Base-by-base conservation (phyloP, 2,329 filamentous ascomycete species). In the Colletotrichum sidae region DNA sequence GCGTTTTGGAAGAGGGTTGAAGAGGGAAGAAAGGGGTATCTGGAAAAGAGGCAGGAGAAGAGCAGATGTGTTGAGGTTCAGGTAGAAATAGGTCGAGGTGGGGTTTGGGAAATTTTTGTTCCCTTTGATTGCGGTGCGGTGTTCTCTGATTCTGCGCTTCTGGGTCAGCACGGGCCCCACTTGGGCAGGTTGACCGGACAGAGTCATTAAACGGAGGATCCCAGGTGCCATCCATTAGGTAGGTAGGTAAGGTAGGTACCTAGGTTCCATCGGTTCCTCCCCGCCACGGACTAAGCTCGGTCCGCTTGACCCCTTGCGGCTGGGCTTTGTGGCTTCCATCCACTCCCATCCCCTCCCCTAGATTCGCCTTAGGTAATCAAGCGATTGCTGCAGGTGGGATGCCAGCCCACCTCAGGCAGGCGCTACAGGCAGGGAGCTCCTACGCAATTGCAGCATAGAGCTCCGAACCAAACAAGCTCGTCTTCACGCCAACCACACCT, bases 41-140 rank as follows among this genome's bases (percentile, higher is more conserved):
- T 67, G 67, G 70, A 68, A 69, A 70, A 70, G 70, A 58, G 70
- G 62, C 67, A 59, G 70, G 67, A 71, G 71, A 72, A 73, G 75
- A 56, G 55, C 46, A 50, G 60, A 60, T 60, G 64, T 65, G 54
- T 67, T 60, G 60, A 59, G 54, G 64, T 67, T 68, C 47, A 66
- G 64, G 66, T 65, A 56, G 59, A 67, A 65, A 65, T 68, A 68
- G 60, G 65, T 68, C 67, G 61, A 77, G 76, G 77, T 79, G 78
- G 77, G 78, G 77, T 78, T 76, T 75, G 73, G 74, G 75, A 77
- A 76, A 77, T 78, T 78, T 78, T 78, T 78, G 38, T 51, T 60
- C 53, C 46, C 62, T 58, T 57, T 67, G 59, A 68, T 68, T 66
- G 63, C 66, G 62, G 64, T 66, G 63, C 65, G 65, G 60, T 67